Evolutionary conservation across 75 land plant genomes (phyloP), one percentile per base, ranked within the genome.

Genomic region (Pseudotsuga menziesii): DNA sequence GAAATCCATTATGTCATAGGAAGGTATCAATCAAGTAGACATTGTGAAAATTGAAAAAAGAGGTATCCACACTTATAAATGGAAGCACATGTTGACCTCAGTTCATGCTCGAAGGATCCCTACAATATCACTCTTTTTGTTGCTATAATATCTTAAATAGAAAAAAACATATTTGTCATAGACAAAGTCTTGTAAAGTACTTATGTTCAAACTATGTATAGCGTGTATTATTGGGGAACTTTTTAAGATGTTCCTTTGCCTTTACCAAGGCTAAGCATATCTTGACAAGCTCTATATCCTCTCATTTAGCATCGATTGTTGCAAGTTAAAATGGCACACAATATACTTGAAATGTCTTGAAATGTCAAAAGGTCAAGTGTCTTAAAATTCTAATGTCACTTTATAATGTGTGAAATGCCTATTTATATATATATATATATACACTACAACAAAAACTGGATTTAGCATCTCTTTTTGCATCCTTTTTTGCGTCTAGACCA

Each of bases 221-320:
- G 44, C 93, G 99, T 17, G 93, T 85, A 16, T 84, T 82, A 9
- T 84, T 78, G 32, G 92, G 87, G 52, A 94, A 84, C 83, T 84
- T 89, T 89, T 76, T 59, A 25, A 97, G 79, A 78, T 86, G 75
- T 16, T 92, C 95, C 77, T 94, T 95, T 20, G 93, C 92, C 82
- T 92, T 97, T 8, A 64, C 75, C 77, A 92, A 73, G 15, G 88
- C 78, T 54, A 89, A 76, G 12, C 89, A 86, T 66, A 94, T 92
- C 80, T 82, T 88, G 82, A 72, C 63, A 92, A 70, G 76, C 79
- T 89, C 72, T 85, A 85, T 52, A 97, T 91, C 58, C 99, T 83
- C 58, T 94, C 99, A 89, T 97, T 97, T 78, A 97, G 80, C 99
- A 94, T 97, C 79, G 94, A 73, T 20, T 75, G 81, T 98, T 97